Evolutionary conservation across 768 basidiomycete species (phyloP), one percentile per base, ranked within the genome.

Genomic region (Termitomyces sp.): DNA sequence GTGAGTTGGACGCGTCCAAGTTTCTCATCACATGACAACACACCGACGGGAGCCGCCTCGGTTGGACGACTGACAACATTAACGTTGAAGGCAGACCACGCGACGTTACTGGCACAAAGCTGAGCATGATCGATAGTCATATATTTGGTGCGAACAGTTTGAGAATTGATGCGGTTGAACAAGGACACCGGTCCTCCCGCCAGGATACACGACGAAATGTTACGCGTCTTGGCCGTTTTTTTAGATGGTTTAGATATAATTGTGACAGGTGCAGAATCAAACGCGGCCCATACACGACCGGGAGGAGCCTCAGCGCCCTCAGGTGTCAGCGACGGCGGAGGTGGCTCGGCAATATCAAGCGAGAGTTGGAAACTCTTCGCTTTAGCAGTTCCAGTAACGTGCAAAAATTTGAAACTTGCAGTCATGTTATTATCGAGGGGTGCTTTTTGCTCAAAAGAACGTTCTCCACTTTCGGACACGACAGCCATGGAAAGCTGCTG

Each of bases 211-310:
- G 88, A 93, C 44, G 87, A 89, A 68, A 90, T 89, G 77, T 91
- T 88, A 76, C 94, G 88, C 65, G 94, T 94, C 77, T 95, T 96
- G 57, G 92, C 92, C 10, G 93, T 96, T 80, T 95, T 95, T 82
- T 95, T 95, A 59, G 93, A 95, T 34, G 95, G 95, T 72, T 97
- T 97, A 67, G 95, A 95, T 67, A 98, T 95, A 74, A 97, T 94
- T 46, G 90, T 88, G 66, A 98, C 89, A 47, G 93, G 91, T 34
- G 91, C 87, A 32, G 94, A 96, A 71, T 93, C 87, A 76, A 97
- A 94, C 33, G 90, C 86, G 9, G 92, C 93, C 94, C 93, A 96
- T 58, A 89, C 72, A 58, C 91, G 88, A 62, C 88, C 89, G 61
- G 74, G 71, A 42, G 76, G 72, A 36, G 76, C 69, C 39, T 84